These are phyloP conservation scores for Fraxinus sp. DNA, from an alignment of 305 asterid genomes.

Conservation along the genomic window DNA sequence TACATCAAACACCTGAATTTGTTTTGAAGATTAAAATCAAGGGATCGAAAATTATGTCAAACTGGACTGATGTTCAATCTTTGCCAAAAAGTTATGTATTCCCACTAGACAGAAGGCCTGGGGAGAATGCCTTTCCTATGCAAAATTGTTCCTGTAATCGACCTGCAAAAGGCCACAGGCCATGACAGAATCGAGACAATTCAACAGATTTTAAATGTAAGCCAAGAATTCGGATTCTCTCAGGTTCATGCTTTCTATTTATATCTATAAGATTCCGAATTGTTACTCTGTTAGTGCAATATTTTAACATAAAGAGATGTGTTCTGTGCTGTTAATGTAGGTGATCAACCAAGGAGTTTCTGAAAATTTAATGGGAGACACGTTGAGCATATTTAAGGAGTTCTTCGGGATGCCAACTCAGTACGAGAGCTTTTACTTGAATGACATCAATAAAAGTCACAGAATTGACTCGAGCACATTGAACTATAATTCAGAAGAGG, in stretches of 20 bases:
- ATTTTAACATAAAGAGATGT: too few species aligned
- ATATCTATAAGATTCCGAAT: not conserved
- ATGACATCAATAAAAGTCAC: conserved; percentile 30
- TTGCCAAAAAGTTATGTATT: conserved; percentile 51
- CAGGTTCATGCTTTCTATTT: conserved; percentile 31
- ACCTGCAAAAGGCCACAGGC: conserved; percentile 28
- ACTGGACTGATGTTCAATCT: conserved; percentile 39
- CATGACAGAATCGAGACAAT: conserved; percentile 24
- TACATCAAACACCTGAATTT: not conserved
- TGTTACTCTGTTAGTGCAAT: not conserved
- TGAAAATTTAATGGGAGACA: conserved; percentile 39
- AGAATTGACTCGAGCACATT: conserved; percentile 56
- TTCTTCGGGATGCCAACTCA: conserved; percentile 46
- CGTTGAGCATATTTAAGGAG: conserved; percentile 43
- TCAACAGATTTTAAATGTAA: conserved; percentile 38
- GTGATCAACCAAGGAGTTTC: conserved; percentile 63
- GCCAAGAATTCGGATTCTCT: conserved; percentile 53
- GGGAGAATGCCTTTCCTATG: conserved; percentile 28
- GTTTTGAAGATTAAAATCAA: not conserved
- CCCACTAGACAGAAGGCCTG: conserved; percentile 51
- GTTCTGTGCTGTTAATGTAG: conserved; percentile 14
- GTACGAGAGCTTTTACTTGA: conserved; percentile 43
- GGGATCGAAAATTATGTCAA: conserved; percentile 48
- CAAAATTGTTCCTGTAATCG: conserved; percentile 35
- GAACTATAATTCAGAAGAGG: conserved; percentile 47